A percentile compares a stretch with the other conserved stretches of the same genome.
Conservation (phyloP, 2,329 filamentous ascomycete species). For the Daldinia sp. region DNA sequence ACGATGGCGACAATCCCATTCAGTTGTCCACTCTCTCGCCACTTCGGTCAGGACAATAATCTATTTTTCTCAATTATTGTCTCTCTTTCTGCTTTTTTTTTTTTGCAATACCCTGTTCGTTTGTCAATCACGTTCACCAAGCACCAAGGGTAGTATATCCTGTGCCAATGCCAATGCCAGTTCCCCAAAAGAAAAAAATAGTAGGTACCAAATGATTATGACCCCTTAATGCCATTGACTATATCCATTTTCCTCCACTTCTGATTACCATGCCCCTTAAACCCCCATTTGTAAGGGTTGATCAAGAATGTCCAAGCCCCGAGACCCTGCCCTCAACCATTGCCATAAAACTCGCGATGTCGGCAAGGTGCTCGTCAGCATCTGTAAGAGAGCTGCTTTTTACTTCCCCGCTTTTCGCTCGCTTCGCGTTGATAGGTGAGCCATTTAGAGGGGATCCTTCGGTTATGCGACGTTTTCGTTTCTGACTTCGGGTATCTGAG, state of each 20-base stretch:
- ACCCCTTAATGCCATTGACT: conserved; percentile 7
- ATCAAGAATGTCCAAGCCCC: conserved; percentile 10
- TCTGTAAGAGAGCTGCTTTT: conserved; percentile 24
- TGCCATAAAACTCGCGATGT: conserved; percentile 47
- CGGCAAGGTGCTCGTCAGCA: conserved; percentile 46
- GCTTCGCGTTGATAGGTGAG: conserved; percentile 43
- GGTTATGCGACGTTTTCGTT: conserved; percentile 46
- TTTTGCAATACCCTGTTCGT: background rate
- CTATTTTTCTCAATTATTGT: background rate
- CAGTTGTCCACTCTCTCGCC: background rate
- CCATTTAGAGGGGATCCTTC: conserved; percentile 45
- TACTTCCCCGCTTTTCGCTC: conserved; percentile 43
- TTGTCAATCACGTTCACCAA: conserved; percentile 4
- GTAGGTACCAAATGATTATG: conserved; percentile 4
- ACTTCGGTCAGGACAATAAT: background rate
- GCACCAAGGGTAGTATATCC: background rate
- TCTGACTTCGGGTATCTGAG: conserved; percentile 41
- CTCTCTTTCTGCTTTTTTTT: background rate
- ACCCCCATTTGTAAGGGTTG: conserved; percentile 12
- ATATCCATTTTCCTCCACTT: conserved; percentile 2
- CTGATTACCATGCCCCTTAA: background rate
- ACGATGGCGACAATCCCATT: background rate
- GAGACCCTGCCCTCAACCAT: conserved; percentile 38
- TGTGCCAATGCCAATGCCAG: background rate
- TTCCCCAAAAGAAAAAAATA: background rate